phyloP scores from a whole-genome alignment of 345 rosid genomes.

The Citrus hindsii region DNA sequence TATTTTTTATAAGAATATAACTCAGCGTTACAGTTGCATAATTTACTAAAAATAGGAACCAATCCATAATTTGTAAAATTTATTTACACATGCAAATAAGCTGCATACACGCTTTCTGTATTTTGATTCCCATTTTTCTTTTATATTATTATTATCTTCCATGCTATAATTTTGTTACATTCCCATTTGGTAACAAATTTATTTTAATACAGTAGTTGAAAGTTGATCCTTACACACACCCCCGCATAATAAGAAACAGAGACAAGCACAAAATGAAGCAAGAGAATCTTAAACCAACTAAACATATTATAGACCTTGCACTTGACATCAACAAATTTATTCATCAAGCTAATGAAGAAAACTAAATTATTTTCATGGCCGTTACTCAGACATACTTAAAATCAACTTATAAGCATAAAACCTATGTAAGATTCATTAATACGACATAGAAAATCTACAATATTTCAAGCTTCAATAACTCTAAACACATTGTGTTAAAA shows the following conservation, averaged over 20 bases:
- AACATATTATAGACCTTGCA: not conserved
- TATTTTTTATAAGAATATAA: no score
- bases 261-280: not conserved
- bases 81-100: not conserved
- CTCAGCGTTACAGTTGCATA: slow-evolving; percentile 1
- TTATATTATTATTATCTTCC: not conserved
- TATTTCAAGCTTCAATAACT: not conserved
- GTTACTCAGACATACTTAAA: not conserved
- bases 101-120: not conserved
- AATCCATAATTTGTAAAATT: not conserved
- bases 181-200: not conserved
- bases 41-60: not conserved
- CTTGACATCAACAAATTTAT: not conserved
- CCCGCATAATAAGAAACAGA: not conserved
- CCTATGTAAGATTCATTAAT: not conserved
- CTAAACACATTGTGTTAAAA: not conserved
- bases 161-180: not conserved
- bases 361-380: not conserved
- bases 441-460: not conserved
- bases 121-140: not conserved
- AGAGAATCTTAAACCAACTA: not conserved
- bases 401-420: not conserved
- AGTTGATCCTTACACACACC: not conserved
- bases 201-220: not conserved
- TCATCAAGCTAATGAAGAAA: not conserved